A percentile compares a stretch with the other conserved stretches of the same genome.
These are phyloP conservation scores for Botrytis hyacinthi DNA, from an alignment of 2,329 filamentous ascomycete genomes.

Conservation along the genomic window DNA sequence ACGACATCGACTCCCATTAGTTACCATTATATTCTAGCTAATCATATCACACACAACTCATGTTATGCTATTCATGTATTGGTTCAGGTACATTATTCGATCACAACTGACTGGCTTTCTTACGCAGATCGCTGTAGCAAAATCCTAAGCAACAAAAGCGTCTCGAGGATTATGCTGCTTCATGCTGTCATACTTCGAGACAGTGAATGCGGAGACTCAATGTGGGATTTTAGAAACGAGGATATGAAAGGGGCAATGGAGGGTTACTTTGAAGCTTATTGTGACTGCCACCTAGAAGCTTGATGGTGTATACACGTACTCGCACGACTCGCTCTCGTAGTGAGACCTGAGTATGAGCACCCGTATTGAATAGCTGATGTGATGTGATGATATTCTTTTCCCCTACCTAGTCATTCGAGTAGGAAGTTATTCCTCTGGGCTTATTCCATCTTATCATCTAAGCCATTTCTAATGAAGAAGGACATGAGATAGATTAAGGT, in stretches of 20 bases:
- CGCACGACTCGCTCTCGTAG: neutral
- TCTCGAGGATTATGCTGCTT: neutral
- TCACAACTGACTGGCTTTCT: neutral
- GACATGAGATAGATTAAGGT: neutral
- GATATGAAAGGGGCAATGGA: neutral
- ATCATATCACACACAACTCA: slow-evolving; percentile 1
- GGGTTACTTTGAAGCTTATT: slow-evolving; percentile 14
- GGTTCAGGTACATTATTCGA: neutral
- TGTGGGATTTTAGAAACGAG: slow-evolving; percentile 10
- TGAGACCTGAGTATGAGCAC: slow-evolving; percentile 2
- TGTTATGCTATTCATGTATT: neutral
- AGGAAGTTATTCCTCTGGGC: neutral
- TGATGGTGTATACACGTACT: neutral
- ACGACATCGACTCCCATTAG: neutral
- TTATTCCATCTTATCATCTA: neutral
- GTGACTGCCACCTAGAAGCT: neutral
- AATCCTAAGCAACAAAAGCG: neutral
- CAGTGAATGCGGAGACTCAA: slow-evolving; percentile 3
- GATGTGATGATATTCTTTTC: neutral
- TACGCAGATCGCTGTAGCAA: neutral
- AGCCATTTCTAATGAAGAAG: neutral
- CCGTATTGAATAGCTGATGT: neutral
- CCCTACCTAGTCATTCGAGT: neutral
- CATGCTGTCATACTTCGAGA: slow-evolving; percentile 4
- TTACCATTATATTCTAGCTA: neutral